These are phyloP conservation scores for Anacardium occidentale DNA, from an alignment of 345 rosid genomes.

Conservation along the genomic window DNA sequence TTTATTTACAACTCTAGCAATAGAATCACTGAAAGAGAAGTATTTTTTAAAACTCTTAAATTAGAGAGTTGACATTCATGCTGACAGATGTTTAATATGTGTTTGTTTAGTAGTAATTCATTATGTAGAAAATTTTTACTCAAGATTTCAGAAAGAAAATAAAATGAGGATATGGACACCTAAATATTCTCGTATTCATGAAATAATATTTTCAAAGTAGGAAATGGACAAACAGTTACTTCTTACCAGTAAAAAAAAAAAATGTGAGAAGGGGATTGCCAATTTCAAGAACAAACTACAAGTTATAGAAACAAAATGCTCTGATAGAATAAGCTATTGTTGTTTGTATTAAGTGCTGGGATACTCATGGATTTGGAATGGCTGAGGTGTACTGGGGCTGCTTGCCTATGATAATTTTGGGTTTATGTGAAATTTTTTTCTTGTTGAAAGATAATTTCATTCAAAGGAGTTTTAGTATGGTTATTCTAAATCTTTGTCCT, in stretches of 20 bases:
- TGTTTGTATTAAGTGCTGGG: not conserved
- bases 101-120: too few species aligned
- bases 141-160: too few species aligned
- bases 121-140: too few species aligned
- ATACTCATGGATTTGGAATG: not conserved
- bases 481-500: slow-evolving; percentile 10
- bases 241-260: not conserved
- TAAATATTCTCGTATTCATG: not conserved
- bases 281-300: not conserved
- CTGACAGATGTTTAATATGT: too few species aligned
- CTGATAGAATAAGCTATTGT: not conserved
- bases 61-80: too few species aligned
- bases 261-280: not conserved
- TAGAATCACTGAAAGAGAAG: too few species aligned
- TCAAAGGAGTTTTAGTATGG: not conserved
- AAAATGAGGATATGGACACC: not conserved
- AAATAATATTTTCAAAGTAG: not conserved
- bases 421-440: not conserved
- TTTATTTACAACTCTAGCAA: too few species aligned
- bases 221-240: not conserved
- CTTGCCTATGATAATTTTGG: not conserved
- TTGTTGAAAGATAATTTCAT: not conserved
- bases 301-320: not conserved
- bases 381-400: not conserved
- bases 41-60: too few species aligned